phyloP scores from a whole-genome alignment of 2,329 filamentous ascomycete species.

The Amauroascus verrucosus region DNA sequence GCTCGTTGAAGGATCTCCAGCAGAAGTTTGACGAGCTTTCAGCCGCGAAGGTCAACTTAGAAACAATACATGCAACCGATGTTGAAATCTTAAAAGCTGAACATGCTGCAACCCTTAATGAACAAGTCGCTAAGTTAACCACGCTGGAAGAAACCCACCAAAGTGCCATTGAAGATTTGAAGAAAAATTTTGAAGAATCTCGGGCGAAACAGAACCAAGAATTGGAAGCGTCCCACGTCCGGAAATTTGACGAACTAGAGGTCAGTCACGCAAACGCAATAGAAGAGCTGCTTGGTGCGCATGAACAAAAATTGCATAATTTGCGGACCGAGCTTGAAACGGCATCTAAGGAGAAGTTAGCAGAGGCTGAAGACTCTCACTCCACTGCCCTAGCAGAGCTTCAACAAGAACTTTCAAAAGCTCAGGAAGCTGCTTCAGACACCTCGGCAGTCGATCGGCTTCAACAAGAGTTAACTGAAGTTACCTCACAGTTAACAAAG shows the following conservation, averaged over 20 bases:
- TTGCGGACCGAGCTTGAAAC: constrained; percentile 30
- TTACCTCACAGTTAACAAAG: constrained; percentile 43
- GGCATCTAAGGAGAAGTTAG: constrained; percentile 28
- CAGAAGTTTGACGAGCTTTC: constrained; percentile 15
- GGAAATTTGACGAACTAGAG: constrained; percentile 29
- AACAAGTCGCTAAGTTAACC: constrained; percentile 23
- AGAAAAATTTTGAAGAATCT: constrained; percentile 28
- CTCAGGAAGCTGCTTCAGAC: constrained; percentile 29
- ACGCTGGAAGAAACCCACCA: constrained; percentile 21
- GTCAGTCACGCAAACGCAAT: constrained; percentile 32
- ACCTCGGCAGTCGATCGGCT: constrained; percentile 30
- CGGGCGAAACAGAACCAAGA: constrained; percentile 30
- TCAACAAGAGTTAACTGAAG: constrained; percentile 37
- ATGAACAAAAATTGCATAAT: constrained; percentile 32
- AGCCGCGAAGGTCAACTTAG: constrained; percentile 9
- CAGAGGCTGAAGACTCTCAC: constrained; percentile 29
- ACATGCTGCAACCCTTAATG: constrained; percentile 20
- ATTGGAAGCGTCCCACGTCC: constrained; percentile 27
- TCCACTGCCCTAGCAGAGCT: constrained; percentile 26
- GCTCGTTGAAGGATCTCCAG: constrained; percentile 15
- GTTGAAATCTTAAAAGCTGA: constrained; percentile 15
- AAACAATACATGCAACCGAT: constrained; percentile 13
- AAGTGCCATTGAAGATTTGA: constrained; percentile 27
- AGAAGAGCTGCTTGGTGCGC: constrained; percentile 32
- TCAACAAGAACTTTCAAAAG: constrained; percentile 28